Percentiles rank a stretch among this genome's conserved stretches.
Evolutionary conservation across 2,329 filamentous ascomycete genomes (phyloP).

Genomic region (Colletotrichum spinosum): DNA sequence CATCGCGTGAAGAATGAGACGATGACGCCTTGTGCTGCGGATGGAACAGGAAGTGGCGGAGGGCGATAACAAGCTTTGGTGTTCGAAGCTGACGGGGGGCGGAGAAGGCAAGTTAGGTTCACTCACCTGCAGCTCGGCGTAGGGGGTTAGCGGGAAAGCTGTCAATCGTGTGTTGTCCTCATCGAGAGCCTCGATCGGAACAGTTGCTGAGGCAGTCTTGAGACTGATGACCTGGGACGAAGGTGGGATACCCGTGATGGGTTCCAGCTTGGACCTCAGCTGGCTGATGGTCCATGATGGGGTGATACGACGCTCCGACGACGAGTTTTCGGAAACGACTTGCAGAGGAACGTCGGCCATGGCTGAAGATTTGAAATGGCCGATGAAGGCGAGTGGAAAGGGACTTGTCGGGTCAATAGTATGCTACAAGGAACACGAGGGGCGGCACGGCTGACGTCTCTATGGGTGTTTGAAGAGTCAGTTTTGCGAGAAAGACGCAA

Average conservation of each 20-base stretch:
- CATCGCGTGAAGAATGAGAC: constrained; percentile 14
- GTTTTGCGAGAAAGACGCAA: no score
- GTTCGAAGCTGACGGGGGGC: background rate
- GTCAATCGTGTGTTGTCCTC: constrained; percentile 77
- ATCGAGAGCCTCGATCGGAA: constrained; percentile 75
- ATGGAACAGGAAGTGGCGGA: no score
- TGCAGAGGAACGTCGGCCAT: constrained; percentile 82
- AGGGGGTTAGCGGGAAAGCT: constrained; percentile 75
- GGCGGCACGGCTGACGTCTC: constrained; percentile 15
- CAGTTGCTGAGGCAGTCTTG: constrained; percentile 70
- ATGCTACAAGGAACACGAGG: constrained; percentile 41
- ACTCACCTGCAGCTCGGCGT: constrained; percentile 86
- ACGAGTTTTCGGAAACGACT: constrained; percentile 79
- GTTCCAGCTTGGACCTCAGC: constrained; percentile 89
- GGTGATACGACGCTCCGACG: constrained; percentile 90
- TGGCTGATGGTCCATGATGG: constrained; percentile 90
- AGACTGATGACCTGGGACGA: constrained; percentile 80
- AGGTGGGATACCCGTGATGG: constrained; percentile 91
- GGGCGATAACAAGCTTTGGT: background rate
- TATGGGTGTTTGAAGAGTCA: no score
- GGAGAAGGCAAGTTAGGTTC: constrained; percentile 8
- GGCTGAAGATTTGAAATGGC: constrained; percentile 44
- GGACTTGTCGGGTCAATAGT: constrained; percentile 1
- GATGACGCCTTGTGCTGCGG: no score
- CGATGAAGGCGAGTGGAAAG: constrained; percentile 13